A percentile compares a stretch with the other conserved stretches of the same genome.
These are phyloP conservation scores for Corrigiola litoralis DNA, from an alignment of 179 eudicot genomes.

Conservation along the genomic window DNA sequence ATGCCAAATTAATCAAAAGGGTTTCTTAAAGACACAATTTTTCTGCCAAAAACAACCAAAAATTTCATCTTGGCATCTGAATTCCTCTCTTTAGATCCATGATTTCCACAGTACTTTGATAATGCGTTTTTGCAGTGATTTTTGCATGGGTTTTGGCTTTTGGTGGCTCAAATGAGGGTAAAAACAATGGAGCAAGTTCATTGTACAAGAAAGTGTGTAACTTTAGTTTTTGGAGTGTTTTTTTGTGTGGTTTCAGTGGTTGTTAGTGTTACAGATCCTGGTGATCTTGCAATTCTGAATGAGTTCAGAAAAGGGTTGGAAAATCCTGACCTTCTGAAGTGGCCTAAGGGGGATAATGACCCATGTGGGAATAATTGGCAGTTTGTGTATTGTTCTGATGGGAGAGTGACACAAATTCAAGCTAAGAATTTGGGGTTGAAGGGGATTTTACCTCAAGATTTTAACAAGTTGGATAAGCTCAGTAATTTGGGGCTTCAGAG, in stretches of 20 bases:
- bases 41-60: neutral
- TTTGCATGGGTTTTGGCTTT: conserved; percentile 21
- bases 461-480: conserved; percentile 56
- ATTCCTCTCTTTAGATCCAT: conserved; percentile 14
- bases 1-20: no score
- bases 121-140: no score
- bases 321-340: conserved; percentile 68
- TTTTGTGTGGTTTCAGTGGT: conserved; percentile 28
- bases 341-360: conserved; percentile 66
- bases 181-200: conserved; percentile 26
- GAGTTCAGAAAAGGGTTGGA: conserved; percentile 63
- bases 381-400: conserved; percentile 45
- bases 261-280: conserved; percentile 54
- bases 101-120: no score
- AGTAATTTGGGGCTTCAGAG: conserved; percentile 69
- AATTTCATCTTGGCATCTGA: no score
- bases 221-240: conserved; percentile 13
- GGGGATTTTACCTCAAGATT: conserved; percentile 63
- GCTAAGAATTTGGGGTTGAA: conserved; percentile 52
- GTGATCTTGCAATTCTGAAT: conserved; percentile 52
- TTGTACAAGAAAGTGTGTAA: conserved; percentile 6
- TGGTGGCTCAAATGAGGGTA: conserved; percentile 1
- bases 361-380: conserved; percentile 93
- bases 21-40: no score
- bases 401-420: conserved; percentile 74